These are phyloP conservation scores for Entamoeba moshkovskii DNA, from an alignment of 208 protist species.

Conservation along the genomic window DNA sequence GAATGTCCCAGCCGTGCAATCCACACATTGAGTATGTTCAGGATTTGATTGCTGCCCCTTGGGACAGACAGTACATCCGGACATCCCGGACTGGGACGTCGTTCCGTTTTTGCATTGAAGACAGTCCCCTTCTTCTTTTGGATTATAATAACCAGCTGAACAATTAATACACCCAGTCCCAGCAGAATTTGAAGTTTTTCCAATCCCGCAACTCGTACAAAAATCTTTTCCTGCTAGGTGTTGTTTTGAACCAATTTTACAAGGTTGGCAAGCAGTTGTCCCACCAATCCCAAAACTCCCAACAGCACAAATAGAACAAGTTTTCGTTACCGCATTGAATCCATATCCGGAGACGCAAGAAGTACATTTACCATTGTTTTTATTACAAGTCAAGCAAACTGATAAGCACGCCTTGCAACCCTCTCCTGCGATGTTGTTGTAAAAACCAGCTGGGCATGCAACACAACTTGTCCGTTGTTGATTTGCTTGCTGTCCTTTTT, in stretches of 20 bases:
- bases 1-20: background rate
- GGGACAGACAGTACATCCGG: background rate
- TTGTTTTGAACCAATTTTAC: too few species aligned
- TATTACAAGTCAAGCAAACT: too few species aligned
- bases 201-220: too few species aligned
- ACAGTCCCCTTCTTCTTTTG: background rate
- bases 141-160: background rate
- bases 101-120: background rate
- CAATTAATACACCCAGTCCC: background rate
- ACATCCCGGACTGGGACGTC: background rate
- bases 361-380: too few species aligned
- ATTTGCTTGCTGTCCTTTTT: too few species aligned
- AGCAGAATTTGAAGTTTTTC: background rate
- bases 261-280: too few species aligned
- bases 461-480: background rate
- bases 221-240: rapidly evolving
- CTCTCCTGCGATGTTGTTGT: background rate
- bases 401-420: too few species aligned
- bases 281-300: too few species aligned
- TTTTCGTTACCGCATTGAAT: too few species aligned
- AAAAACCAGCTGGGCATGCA: background rate
- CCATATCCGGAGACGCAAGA: too few species aligned
- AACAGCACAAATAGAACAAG: too few species aligned
- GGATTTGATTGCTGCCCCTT: background rate
- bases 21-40: background rate